These are phyloP conservation scores for Spizellomyces punctatus DNA, from an alignment of 192 early-diverging fungal genomes.

Conservation along the genomic window DNA sequence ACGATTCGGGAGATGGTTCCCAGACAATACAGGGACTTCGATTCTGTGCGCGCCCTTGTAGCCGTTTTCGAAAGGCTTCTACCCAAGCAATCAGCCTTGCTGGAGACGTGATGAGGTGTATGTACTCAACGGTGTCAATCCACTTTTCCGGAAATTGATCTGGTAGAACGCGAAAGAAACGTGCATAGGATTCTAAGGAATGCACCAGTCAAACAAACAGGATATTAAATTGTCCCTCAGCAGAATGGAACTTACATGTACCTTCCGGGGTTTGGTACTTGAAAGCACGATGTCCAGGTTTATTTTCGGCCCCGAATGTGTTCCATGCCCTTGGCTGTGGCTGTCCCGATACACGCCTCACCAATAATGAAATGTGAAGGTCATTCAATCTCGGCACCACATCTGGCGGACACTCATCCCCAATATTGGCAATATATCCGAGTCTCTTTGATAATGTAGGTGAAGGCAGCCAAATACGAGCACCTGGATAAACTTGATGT, in stretches of 20 bases:
- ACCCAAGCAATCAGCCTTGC: constrained; percentile 8
- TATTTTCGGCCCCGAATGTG: constrained; percentile 6
- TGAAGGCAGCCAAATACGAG: constrained; percentile 10
- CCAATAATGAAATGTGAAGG: constrained; percentile 15
- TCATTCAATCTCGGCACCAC: not conserved
- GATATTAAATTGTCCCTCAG: not conserved
- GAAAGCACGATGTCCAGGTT: constrained; percentile 11
- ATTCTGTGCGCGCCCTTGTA: not conserved
- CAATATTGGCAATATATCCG: constrained; percentile 15
- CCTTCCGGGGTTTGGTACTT: constrained; percentile 15
- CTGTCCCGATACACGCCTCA: not conserved
- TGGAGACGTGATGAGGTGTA: constrained; percentile 18
- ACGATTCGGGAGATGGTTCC: constrained; percentile 30
- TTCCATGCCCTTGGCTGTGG: constrained; percentile 27
- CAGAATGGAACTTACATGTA: constrained; percentile 1
- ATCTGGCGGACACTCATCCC: constrained; percentile 11
- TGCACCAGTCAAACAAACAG: not conserved
- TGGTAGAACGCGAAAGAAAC: constrained; percentile 26
- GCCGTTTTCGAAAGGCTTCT: not conserved
- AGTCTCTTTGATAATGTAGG: not conserved
- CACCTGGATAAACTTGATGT: not conserved
- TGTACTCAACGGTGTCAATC: constrained; percentile 17
- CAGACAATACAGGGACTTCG: constrained; percentile 10
- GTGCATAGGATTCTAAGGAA: constrained; percentile 7
- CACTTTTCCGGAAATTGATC: constrained; percentile 5